Evolutionary conservation across 768 basidiomycete species (phyloP), one percentile per base, ranked within the genome.

Genomic region (Termitomyces titanicus): DNA sequence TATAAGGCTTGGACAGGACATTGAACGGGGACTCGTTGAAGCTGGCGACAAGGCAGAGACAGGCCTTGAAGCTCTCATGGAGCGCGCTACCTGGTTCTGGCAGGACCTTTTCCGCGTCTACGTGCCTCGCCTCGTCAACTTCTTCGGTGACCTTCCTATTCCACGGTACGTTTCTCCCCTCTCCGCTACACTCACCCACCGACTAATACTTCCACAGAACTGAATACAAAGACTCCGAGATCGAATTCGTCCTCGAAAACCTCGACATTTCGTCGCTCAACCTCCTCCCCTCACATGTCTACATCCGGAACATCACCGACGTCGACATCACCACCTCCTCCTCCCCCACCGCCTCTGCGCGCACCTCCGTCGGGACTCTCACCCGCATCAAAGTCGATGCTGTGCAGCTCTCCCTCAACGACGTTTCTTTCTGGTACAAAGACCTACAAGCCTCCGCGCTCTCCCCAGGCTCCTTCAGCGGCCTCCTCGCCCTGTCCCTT

Each of bases 91-190:
- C 1, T 90, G 88, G 88, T 81, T 89, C 70, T 89, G 85, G 86
- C 80, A 86, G 66, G 92, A 94, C 57, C 56, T 92, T 7, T 85
- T 90, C 74, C 88, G 86, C 61, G 86, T 92, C 15, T 92, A 92
- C 63, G 66, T 88, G 0, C 91, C 90, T 15, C 78, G 79, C 9
- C 33, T 81, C 1, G 65, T 87, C 53, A 61, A 56, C 25, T 69
- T 79, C 63, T 58, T 89, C 65, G 80, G 81, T 61, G 79, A 81
- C 50, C 68, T 89, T 13, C 88, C 88, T 11, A 88, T 89, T 47
- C 88, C 88, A 6, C 79, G 87, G 87, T 83, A 54, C 5, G 64
- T 66, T 12, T 9, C 15, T 20, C 9, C 31, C 20, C 47, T 17
- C 47, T 37, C 25, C n/a, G 9, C 22, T n/a, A 8, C 53, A 3